phyloP scores from a whole-genome alignment of 129 eudicot species.

The Saposhnikovia divaricata region DNA sequence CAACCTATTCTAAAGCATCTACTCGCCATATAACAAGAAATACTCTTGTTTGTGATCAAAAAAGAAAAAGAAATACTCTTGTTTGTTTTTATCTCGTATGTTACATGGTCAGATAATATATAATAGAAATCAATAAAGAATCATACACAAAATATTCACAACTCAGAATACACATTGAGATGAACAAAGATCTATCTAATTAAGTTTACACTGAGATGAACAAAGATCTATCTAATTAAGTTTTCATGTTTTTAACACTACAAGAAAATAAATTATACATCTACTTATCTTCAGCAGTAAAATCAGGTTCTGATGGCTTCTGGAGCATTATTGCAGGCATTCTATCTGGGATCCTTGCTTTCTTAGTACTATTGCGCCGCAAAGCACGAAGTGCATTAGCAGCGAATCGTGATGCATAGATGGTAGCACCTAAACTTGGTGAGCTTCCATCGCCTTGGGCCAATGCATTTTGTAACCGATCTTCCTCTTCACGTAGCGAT shows the following conservation, averaged over 20 bases:
- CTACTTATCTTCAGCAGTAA: constrained; percentile 25
- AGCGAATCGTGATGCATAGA: constrained; percentile 34
- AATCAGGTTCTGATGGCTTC: constrained; percentile 36
- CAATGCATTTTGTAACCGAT: constrained; percentile 24
- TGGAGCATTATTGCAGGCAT: constrained; percentile 25
- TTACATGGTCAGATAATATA: background rate
- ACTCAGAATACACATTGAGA: background rate
- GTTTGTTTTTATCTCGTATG: background rate
- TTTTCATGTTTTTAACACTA: background rate
- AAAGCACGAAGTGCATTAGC: constrained; percentile 25
- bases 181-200: background rate
- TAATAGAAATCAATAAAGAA: background rate
- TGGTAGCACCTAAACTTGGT: constrained; percentile 26
- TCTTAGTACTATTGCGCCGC: constrained; percentile 10
- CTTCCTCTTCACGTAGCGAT: constrained; percentile 27
- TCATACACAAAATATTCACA: constrained; percentile 1
- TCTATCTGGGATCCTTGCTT: constrained; percentile 25
- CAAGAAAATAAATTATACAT: background rate
- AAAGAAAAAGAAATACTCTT: background rate
- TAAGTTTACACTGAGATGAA: background rate
- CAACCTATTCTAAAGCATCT: background rate
- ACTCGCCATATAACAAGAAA: background rate
- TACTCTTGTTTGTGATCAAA: background rate
- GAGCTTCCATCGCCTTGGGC: constrained; percentile 24
- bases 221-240: background rate